Evolutionary conservation across 805 yeast species (phyloP).

Genomic region (Ogataea saltuana): DNA sequence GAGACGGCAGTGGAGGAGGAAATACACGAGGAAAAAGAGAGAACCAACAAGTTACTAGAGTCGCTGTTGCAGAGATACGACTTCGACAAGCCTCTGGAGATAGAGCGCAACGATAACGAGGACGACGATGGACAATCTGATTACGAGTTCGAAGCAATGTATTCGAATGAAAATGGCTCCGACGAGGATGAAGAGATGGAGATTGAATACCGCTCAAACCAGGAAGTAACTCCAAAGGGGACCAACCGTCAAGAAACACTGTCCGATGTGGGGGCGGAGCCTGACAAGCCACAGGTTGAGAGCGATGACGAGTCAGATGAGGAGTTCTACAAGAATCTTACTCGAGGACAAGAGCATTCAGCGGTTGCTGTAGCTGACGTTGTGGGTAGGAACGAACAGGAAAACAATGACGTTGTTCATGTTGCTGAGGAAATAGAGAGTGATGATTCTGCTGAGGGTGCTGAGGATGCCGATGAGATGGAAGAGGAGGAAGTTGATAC

Average conservation of each 20-base stretch:
- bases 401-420: no score
- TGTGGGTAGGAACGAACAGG: no score
- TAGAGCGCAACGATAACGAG: conserved; percentile 33
- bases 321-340: conserved; percentile 21
- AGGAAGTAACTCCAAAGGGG: conserved; percentile 21
- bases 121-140: conserved; percentile 43
- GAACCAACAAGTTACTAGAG: conserved; percentile 48
- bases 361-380: no score
- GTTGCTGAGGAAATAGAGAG: no score
- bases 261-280: not conserved
- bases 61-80: conserved; percentile 49
- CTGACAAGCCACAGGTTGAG: not conserved
- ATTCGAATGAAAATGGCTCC: conserved; percentile 19
- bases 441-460: conserved; percentile 9
- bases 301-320: conserved; percentile 31
- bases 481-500: conserved; percentile 36
- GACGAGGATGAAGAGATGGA: conserved; percentile 27
- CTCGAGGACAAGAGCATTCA: conserved; percentile 3
- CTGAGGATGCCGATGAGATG: conserved; percentile 20
- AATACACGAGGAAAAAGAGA: conserved; percentile 37
- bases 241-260: not conserved
- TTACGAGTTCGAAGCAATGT: conserved; percentile 46
- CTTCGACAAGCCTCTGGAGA: conserved; percentile 51
- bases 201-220: conserved; percentile 27
- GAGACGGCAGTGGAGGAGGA: conserved; percentile 32